These are phyloP conservation scores for Phytophthora pisi DNA, from an alignment of 352 stramenopile species.

Conservation along the genomic window DNA sequence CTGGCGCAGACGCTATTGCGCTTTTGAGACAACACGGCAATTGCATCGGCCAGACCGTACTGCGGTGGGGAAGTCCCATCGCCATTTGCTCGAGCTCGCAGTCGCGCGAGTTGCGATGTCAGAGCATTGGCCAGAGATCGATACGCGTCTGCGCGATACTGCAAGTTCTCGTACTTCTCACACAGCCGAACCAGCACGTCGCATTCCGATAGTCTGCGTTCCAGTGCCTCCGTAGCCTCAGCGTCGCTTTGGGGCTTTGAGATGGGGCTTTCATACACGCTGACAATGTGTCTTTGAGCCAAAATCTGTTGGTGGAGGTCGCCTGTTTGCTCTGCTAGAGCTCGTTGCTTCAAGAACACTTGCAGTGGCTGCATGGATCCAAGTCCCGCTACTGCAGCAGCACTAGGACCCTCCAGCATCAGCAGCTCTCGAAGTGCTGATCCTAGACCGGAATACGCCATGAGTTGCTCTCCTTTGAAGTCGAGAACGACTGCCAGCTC, in stretches of 20 bases:
- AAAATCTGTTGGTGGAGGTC: slow-evolving; percentile 54
- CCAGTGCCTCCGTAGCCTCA: slow-evolving; percentile 22
- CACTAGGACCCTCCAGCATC: slow-evolving; percentile 23
- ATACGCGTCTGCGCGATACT: slow-evolving; percentile 51
- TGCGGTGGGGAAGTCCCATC: slow-evolving; percentile 14
- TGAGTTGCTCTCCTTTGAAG: slow-evolving; percentile 46
- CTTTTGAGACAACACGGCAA: slow-evolving; percentile 52
- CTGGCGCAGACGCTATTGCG: slow-evolving; percentile 45
- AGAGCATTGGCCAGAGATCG: slow-evolving; percentile 62
- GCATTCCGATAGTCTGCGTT: slow-evolving; percentile 56
- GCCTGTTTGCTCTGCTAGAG: slow-evolving; percentile 44
- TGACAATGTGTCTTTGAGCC: slow-evolving; percentile 53
- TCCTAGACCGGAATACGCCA: slow-evolving; percentile 52
- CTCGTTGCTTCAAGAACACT: slow-evolving; percentile 54
- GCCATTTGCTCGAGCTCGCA: slow-evolving; percentile 37
- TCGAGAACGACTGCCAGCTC: slow-evolving; percentile 53
- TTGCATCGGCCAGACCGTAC: slow-evolving; percentile 52
- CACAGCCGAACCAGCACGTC: slow-evolving; percentile 51
- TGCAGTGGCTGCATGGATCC: slow-evolving; percentile 32
- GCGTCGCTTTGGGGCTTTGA: slow-evolving; percentile 22
- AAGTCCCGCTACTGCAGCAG: slow-evolving; percentile 17
- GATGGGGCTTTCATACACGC: slow-evolving; percentile 53
- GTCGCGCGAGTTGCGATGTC: slow-evolving; percentile 47
- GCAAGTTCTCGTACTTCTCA: slow-evolving; percentile 43
- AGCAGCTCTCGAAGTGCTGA: slow-evolving; percentile 42